phyloP scores from a whole-genome alignment of 2,329 filamentous ascomycete species.

The Aspergillus luchuensis region DNA sequence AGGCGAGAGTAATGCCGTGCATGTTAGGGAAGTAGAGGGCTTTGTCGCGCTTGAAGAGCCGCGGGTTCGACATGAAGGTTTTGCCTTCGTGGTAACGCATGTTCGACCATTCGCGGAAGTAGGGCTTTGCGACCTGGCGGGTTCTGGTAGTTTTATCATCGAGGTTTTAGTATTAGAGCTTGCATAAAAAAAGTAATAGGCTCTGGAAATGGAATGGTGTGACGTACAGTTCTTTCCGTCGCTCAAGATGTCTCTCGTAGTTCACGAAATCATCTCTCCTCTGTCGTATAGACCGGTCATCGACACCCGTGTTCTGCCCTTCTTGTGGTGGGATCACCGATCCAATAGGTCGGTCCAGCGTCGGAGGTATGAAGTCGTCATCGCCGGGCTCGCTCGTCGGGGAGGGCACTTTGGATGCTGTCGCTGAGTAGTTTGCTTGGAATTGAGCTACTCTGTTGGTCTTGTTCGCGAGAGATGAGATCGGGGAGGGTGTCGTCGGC shows the following conservation, averaged over 20 bases:
- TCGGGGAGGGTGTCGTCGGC: conserved; percentile 13
- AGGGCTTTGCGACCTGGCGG: conserved; percentile 76
- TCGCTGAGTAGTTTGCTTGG: conserved; percentile 30
- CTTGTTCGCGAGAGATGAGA: conserved; percentile 1
- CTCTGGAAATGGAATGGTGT: background rate
- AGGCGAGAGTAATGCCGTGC: conserved; percentile 72
- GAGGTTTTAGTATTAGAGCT: conserved; percentile 11
- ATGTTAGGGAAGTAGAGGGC: conserved; percentile 95
- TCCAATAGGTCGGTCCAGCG: conserved; percentile 75
- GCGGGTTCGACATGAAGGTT: conserved; percentile 80
- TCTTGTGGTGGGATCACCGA: conserved; percentile 70
- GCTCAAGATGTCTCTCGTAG: conserved; percentile 79
- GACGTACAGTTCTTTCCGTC: conserved; percentile 72
- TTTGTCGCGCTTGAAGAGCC: conserved; percentile 78
- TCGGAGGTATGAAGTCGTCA: conserved; percentile 54
- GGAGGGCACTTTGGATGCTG: conserved; percentile 19
- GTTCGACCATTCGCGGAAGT: conserved; percentile 95
- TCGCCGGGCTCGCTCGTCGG: conserved; percentile 30
- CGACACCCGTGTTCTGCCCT: conserved; percentile 81
- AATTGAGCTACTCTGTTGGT: conserved; percentile 26
- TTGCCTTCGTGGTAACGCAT: conserved; percentile 83
- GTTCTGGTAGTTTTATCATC: conserved; percentile 53
- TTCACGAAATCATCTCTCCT: conserved; percentile 78
- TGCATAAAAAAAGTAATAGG: background rate
- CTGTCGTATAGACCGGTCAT: conserved; percentile 66